These are phyloP conservation scores for Globisporangium orthogonon DNA, from an alignment of 352 stramenopile species.

Conservation along the genomic window DNA sequence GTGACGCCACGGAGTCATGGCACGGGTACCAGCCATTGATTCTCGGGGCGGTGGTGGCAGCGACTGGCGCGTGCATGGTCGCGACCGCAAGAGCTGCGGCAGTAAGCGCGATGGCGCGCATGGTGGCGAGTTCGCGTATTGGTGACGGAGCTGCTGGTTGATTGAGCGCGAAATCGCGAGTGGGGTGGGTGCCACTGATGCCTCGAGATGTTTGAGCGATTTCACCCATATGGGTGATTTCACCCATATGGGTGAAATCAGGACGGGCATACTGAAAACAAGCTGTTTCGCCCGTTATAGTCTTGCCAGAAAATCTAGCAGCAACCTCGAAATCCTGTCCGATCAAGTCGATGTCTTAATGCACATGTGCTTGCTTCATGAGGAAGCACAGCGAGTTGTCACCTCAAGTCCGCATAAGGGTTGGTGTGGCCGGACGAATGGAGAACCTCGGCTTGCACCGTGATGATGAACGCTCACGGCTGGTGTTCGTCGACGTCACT, in stretches of 20 bases:
- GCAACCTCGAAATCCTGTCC: too few relatives aligned
- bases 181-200: too few relatives aligned
- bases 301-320: too few relatives aligned
- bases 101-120: background rate
- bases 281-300: too few relatives aligned
- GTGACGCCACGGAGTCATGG: conserved; percentile 2
- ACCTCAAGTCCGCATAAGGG: background rate
- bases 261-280: too few relatives aligned
- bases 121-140: background rate
- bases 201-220: too few relatives aligned
- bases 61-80: background rate
- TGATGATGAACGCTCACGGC: background rate
- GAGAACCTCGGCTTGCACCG: background rate
- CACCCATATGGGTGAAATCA: too few relatives aligned
- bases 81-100: background rate
- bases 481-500: background rate
- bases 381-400: too few relatives aligned
- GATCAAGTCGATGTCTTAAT: too few relatives aligned
- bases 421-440: background rate
- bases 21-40: conserved; percentile 65
- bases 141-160: background rate
- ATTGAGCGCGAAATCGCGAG: background rate
- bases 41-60: background rate
- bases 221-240: too few relatives aligned
- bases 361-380: too few relatives aligned